Conservation (phyloP, 2,329 filamentous ascomycete species). For the Pseudogymnoascus verrucosus region DNA sequence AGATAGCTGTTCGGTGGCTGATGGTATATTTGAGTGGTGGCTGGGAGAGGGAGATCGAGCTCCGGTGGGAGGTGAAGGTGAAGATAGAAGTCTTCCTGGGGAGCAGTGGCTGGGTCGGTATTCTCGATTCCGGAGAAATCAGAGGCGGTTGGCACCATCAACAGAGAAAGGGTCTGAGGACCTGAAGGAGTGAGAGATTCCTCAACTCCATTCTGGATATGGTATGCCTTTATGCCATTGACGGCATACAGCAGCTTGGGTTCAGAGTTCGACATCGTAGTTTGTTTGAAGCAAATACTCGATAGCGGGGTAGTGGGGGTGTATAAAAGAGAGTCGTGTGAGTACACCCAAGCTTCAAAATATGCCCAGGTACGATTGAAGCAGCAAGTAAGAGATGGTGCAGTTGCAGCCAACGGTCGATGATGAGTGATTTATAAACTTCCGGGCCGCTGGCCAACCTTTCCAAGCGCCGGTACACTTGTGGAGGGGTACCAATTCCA, state of each 20-base stretch:
- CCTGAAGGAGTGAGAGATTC: constrained; percentile 73
- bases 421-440: constrained; percentile 2
- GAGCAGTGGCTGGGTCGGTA: constrained; percentile 44
- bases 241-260: constrained; percentile 64
- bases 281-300: constrained; percentile 1
- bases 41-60: constrained; percentile 85
- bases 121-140: constrained; percentile 49
- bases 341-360: constrained; percentile 5
- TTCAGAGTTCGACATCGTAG: constrained; percentile 29
- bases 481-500: background rate
- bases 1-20: constrained; percentile 88
- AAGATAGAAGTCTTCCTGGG: constrained; percentile 90
- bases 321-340: background rate
- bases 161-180: constrained; percentile 80
- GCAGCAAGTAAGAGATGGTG: background rate
- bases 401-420: background rate
- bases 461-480: background rate
- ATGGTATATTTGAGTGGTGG: constrained; percentile 95
- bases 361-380: background rate
- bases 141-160: constrained; percentile 92
- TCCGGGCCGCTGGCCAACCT: background rate
- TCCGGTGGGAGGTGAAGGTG: constrained; percentile 92
- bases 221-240: constrained; percentile 82
- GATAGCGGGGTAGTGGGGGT: constrained; percentile 7
- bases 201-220: constrained; percentile 83